Conservation (phyloP, 2,329 filamentous ascomycete genomes). For the Hymenoscyphus fraxineus region DNA sequence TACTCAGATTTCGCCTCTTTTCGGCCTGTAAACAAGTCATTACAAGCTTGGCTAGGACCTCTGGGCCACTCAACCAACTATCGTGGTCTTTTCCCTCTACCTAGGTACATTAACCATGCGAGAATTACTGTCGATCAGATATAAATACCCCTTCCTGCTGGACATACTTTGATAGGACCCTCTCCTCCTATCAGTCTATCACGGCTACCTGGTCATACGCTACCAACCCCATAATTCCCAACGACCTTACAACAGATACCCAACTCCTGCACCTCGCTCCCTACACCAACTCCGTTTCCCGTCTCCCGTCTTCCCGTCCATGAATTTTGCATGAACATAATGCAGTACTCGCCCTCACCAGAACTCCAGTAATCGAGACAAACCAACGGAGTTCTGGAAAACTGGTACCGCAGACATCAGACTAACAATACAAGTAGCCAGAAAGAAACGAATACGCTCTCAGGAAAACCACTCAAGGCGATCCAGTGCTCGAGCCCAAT, state of each 20-base stretch:
- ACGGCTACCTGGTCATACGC: conserved; percentile 2
- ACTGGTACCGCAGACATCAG: neutral
- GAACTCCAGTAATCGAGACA: neutral
- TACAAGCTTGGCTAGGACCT: neutral
- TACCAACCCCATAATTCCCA: neutral
- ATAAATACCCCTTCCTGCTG: neutral
- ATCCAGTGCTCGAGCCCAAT: conserved; percentile 8
- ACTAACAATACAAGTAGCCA: neutral
- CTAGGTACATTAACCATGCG: neutral
- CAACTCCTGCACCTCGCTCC: neutral
- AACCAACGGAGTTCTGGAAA: neutral
- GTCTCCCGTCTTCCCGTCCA: neutral
- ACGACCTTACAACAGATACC: neutral
- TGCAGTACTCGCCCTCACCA: neutral
- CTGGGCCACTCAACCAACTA: neutral
- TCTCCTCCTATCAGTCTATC: conserved; percentile 3
- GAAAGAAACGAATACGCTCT: neutral
- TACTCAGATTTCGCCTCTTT: neutral
- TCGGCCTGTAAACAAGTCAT: neutral
- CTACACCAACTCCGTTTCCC: neutral
- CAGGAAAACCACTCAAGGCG: neutral
- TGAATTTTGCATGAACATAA: conserved; percentile 1
- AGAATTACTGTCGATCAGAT: neutral
- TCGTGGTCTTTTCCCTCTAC: neutral
- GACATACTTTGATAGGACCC: neutral